Percentiles rank a stretch among this genome's conserved stretches.
Evolutionary conservation across 169 alveolate genomes (phyloP).

Genomic region (Sarcocystis neurona): DNA sequence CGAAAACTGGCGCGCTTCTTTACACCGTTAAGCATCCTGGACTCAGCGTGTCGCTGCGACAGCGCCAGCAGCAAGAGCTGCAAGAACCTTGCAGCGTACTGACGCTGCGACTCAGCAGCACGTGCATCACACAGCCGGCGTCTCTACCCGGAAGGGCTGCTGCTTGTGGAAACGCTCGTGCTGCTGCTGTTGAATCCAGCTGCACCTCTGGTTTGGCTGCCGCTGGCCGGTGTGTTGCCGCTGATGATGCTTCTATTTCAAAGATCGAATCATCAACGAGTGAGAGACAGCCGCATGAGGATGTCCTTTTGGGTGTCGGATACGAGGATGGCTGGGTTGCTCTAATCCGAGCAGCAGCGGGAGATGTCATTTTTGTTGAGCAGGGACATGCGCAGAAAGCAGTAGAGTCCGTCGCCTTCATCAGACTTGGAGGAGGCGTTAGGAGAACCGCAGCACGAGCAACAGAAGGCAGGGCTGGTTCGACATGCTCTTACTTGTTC

Average conservation of each 20-base stretch:
- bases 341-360: neutral
- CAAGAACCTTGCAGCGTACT: neutral
- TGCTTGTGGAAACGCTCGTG: conserved; percentile 9
- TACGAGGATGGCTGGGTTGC: conserved; percentile 18
- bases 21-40: conserved; percentile 3
- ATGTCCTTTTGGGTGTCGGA: conserved; percentile 14
- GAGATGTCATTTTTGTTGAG: neutral
- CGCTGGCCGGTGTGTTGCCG: too few relatives aligned
- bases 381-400: neutral
- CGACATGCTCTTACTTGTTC: neutral
- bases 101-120: too few relatives aligned
- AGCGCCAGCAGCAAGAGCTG: conserved; percentile 45
- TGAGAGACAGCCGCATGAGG: too few relatives aligned
- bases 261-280: too few relatives aligned
- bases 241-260: too few relatives aligned
- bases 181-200: neutral
- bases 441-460: neutral
- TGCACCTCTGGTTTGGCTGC: too few relatives aligned
- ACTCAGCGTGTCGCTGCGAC: neutral
- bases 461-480: neutral
- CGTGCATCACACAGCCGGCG: too few relatives aligned
- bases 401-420: conserved; percentile 9
- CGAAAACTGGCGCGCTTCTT: conserved; percentile 8
- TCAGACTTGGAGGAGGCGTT: neutral
- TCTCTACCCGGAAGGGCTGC: conserved; percentile 20